Percentiles rank a stretch among this genome's conserved stretches.
phyloP scores from a whole-genome alignment of 2,329 filamentous ascomycete genomes.

The Didymellaceae sp. region DNA sequence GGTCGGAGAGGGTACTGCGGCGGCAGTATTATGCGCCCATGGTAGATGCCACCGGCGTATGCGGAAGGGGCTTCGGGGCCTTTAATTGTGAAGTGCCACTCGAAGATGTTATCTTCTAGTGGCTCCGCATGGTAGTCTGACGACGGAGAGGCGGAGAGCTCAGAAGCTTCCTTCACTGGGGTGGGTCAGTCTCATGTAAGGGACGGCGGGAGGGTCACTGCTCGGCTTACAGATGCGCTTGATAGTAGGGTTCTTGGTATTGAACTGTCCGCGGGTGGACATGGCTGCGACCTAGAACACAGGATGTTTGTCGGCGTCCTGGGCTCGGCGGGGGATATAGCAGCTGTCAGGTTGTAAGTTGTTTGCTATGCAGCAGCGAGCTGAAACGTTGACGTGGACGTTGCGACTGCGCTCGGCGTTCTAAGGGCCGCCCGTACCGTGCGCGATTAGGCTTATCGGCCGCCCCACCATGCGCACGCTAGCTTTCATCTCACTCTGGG shows the following conservation, averaged over 20 bases:
- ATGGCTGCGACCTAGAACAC: constrained; percentile 29
- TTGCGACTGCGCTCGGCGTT: constrained; percentile 14
- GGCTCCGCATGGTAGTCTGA: constrained; percentile 86
- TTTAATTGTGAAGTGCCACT: constrained; percentile 98
- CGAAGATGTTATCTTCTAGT: constrained; percentile 88
- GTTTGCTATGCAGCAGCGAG: neutral
- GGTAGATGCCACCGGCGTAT: constrained; percentile 85
- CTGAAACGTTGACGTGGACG: constrained; percentile 28
- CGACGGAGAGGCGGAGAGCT: constrained; percentile 80
- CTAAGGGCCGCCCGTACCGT: constrained; percentile 5
- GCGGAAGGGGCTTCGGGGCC: constrained; percentile 80
- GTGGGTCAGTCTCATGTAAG: constrained; percentile 28
- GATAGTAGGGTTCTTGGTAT: constrained; percentile 82
- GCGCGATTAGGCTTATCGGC: constrained; percentile 7
- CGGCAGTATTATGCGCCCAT: constrained; percentile 91
- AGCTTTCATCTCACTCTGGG: constrained; percentile 4
- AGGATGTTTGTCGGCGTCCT: neutral
- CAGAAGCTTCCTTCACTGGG: constrained; percentile 85
- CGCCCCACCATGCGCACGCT: neutral
- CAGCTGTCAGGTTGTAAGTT: neutral
- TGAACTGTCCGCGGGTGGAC: constrained; percentile 59
- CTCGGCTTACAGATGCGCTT: constrained; percentile 74
- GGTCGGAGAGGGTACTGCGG: constrained; percentile 89
- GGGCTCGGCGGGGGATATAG: no score
- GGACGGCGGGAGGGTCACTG: constrained; percentile 1